phyloP scores from a whole-genome alignment of 2,329 filamentous ascomycete genomes.

The Aspergillus ustus region DNA sequence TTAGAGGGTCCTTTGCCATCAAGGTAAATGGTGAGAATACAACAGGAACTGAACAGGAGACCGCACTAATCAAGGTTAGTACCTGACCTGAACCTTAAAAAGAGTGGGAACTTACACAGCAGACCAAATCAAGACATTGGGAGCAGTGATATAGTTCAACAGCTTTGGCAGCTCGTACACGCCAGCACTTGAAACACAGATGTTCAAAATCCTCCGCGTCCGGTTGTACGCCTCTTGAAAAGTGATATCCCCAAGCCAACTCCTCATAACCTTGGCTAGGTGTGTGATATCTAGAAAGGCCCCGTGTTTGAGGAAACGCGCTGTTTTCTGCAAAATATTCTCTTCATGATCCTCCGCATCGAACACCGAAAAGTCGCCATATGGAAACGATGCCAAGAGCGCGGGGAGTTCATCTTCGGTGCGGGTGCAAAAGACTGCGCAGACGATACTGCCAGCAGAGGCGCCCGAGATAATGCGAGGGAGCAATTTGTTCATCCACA shows the following conservation, averaged over 20 bases:
- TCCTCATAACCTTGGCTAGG: conserved; percentile 78
- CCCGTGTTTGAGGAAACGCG: conserved; percentile 77
- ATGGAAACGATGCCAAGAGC: conserved; percentile 71
- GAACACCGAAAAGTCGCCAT: conserved; percentile 82
- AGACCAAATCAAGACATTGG: conserved; percentile 95
- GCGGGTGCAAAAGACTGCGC: conserved; percentile 75
- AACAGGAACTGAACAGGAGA: conserved; percentile 89
- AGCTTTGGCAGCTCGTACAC: conserved; percentile 85
- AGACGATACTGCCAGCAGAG: conserved; percentile 86
- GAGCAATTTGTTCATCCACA: conserved; percentile 75
- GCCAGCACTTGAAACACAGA: conserved; percentile 86
- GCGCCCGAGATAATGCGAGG: conserved; percentile 87
- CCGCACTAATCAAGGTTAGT: conserved; percentile 58
- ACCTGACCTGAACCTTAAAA: not conserved
- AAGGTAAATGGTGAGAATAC: conserved; percentile 80
- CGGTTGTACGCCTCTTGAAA: conserved; percentile 96
- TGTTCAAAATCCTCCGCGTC: conserved; percentile 90
- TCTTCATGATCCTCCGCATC: conserved; percentile 65
- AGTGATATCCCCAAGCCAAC: conserved; percentile 82
- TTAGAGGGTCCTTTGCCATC: conserved; percentile 82
- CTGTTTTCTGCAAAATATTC: conserved; percentile 69
- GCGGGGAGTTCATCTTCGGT: conserved; percentile 78
- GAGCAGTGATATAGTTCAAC: conserved; percentile 90
- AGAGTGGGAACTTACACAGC: conserved; percentile 66
- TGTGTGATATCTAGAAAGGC: conserved; percentile 85